Evolutionary conservation across 495 filamentous ascomycete species (phyloP), one percentile per base, ranked within the genome.

Genomic region (Daldinia decipiens): DNA sequence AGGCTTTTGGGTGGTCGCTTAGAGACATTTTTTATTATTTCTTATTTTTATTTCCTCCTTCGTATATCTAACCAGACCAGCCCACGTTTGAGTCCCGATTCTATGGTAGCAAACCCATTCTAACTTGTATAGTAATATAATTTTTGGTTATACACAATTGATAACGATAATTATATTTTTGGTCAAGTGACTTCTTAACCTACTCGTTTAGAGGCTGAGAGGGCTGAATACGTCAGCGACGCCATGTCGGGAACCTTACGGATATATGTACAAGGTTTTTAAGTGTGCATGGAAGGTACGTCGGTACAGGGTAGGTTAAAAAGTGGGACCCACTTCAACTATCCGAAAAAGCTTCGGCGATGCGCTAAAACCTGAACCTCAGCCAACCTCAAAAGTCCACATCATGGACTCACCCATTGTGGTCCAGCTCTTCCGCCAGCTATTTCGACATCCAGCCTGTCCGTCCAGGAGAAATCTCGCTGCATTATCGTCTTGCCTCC

Each of bases 381-480:
- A 29, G 12, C 26, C 50, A 53, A 27, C 27, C 15, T 24, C 26
- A 13, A 34, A n/a, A 21, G 70, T 68, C 61, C 55, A 70, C 54
- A 71, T 47, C 56, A 98, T 98, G 95, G 94, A 98, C 82, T 93
- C 93, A 24, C 89, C 89, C 39, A 77, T 92, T 47, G 83, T 95
- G 66, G 87, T 85, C 39, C 91, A 90, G 79, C 83, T 98, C 78
- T 94, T 99, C 72, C 86, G 89, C 66, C 90, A 91, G 78, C 87
- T 98, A 17, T 94, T 97, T 63, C 87, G 87, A 31, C 93, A 92
- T 74, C 84, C 85, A 31, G 79, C 84, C n/a, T 93, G 92, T 65
- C 87, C 87, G 70, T 87, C 82, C 43, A 77, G 87, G 67, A 86
- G 84, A 40, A 84, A 84, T 29, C 76, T 82, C 38, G 76, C 78